Percentiles rank a stretch among this genome's conserved stretches.
Conservation (phyloP, 495 filamentous ascomycete species). For the Rusavskia elegans region DNA sequence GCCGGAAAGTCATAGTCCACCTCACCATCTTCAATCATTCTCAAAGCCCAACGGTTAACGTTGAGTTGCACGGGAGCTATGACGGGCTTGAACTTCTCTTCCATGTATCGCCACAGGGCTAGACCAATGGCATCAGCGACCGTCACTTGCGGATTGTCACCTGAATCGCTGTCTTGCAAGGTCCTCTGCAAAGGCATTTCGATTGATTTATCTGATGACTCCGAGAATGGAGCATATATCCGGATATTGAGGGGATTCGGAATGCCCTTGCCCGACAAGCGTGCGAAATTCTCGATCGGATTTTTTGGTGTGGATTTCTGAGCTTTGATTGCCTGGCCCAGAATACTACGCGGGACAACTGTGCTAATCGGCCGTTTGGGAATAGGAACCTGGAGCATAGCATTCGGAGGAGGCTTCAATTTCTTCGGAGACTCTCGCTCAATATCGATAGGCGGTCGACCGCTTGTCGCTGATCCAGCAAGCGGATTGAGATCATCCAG, state of each 20-base stretch:
- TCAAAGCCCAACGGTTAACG: conserved; percentile 80
- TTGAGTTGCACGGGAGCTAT: conserved; percentile 55
- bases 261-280: conserved; percentile 75
- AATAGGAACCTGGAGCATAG: conserved; percentile 60
- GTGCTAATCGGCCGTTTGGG: conserved; percentile 83
- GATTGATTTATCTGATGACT: conserved; percentile 48
- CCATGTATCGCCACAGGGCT: conserved; percentile 70
- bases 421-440: conserved; percentile 39
- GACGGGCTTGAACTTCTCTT: conserved; percentile 61
- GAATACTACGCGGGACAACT: conserved; percentile 59
- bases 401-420: conserved; percentile 36
- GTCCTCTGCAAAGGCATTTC: conserved; percentile 65
- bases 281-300: conserved; percentile 71
- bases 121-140: conserved; percentile 86
- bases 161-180: conserved; percentile 52
- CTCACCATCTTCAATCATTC: conserved; percentile 93
- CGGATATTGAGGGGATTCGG: conserved; percentile 68
- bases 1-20: conserved; percentile 93
- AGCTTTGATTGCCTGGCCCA: conserved; percentile 56
- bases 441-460: conserved; percentile 13
- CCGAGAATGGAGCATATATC: conserved; percentile 76
- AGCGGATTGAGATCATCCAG: conserved; percentile 32
- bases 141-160: conserved; percentile 46
- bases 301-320: conserved; percentile 65
- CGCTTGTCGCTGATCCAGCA: conserved; percentile 8